Base-by-base conservation (phyloP, 192 early-diverging fungal genomes). In the Rhizoclosmatium sp. region DNA sequence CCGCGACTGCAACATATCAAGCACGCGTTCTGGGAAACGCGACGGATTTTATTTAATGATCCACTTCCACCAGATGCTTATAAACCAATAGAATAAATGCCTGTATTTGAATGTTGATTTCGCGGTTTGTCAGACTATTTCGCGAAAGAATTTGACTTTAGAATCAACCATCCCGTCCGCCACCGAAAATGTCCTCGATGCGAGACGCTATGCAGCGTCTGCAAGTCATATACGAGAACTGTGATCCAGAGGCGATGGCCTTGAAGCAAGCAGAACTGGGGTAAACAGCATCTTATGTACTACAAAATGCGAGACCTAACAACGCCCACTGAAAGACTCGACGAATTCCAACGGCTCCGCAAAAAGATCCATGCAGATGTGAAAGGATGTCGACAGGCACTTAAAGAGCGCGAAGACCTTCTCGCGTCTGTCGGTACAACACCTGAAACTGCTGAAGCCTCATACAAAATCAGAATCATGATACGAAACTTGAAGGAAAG, bases 191-290 rank as follows among this genome's bases (percentile, higher is more conserved):
- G 75, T 62, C 75, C 2, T 76, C 75, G 59, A 88, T 91, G 87
- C 81, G 88, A 10, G 90, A 91, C 80, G 90, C 90, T 65, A 85
- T 88, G 80, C 66, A 75, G 69, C 84, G 90, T 40, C 87, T 91
- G 12, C 82, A 89, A 62, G 74, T 88, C 14, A 89, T 91, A 56
- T 84, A 88, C 79, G 87, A 89, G 48, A 85, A 85, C 21, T 89
- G 88, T 80, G 86, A 82, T 14, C 88, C 90, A 1, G 83, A 91
- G 65, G 86, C 87, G 3, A 69, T 70, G 12, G 87, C 84, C 47
- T 74, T 76, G 46, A 74, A 62, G n/a, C 76, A 66, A 61, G 83
- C 69, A 4, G 83, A 84, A 67, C 80, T 83, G 23, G 76, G 68
- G 49, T 62, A 19, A 16, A 72, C 58, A 54, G 16, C 70, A 14